Evolutionary conservation across 129 eudicot species (phyloP).

Genomic region (Tagetes patula): DNA sequence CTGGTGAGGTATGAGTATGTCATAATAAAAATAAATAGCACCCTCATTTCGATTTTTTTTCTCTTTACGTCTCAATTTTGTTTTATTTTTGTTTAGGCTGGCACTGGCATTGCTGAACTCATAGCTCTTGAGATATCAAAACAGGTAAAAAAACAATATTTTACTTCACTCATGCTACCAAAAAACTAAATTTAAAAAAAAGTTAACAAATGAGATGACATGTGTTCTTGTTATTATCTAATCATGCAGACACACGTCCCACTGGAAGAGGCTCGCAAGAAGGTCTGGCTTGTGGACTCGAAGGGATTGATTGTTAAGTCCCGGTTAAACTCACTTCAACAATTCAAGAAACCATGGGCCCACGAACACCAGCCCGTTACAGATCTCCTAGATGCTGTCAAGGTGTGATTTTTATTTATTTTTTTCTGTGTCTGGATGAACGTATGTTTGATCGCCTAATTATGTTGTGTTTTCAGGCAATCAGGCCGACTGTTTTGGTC

Average conservation of each 20-base stretch:
- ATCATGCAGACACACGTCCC: slow-evolving; percentile 65
- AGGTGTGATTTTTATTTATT: slow-evolving; percentile 34
- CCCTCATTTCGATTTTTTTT: neutral
- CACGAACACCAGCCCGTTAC: slow-evolving; percentile 80
- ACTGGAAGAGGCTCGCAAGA: slow-evolving; percentile 75
- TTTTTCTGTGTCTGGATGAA: neutral
- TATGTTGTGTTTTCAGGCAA: slow-evolving; percentile 41
- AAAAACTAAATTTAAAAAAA: neutral
- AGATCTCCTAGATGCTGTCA: slow-evolving; percentile 61
- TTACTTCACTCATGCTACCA: neutral
- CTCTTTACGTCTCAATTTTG: neutral
- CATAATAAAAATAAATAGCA: neutral
- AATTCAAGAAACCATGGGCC: slow-evolving; percentile 95
- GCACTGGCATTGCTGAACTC: slow-evolving; percentile 96
- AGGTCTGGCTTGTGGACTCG: slow-evolving; percentile 77
- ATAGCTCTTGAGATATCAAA: slow-evolving; percentile 88
- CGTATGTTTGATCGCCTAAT: neutral
- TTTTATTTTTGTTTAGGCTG: slow-evolving; percentile 57
- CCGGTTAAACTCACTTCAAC: slow-evolving; percentile 74
- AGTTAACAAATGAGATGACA: neutral
- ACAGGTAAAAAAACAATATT: slow-evolving; percentile 49
- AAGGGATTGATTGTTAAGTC: slow-evolving; percentile 83
- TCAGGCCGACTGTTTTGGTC: slow-evolving; percentile 76
- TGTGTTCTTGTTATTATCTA: neutral
- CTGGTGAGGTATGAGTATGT: slow-evolving; percentile 71